Conservation (phyloP, 306 rosid genomes). For the Mimosa pudica region DNA sequence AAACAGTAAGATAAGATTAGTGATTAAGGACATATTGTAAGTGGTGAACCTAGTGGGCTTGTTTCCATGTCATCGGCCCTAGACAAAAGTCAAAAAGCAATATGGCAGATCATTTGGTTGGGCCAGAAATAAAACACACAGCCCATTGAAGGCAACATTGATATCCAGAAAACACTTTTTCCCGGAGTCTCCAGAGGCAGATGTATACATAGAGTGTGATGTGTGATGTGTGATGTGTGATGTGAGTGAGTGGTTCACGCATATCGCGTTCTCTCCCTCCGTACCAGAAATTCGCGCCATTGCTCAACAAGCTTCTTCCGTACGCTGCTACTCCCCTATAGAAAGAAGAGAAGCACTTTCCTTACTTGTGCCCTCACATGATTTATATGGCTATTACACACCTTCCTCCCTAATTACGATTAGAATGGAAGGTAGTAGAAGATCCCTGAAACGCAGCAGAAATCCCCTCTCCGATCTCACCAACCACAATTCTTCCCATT, state of each 20-base stretch:
- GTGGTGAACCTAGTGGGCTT: too few species aligned
- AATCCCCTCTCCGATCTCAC: slow-evolving; percentile 68
- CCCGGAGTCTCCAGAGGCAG: neutral
- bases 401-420: neutral
- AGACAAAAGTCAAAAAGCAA: neutral
- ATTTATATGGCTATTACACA: neutral
- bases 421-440: slow-evolving; percentile 43
- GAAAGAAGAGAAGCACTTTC: too few species aligned
- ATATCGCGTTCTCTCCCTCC: neutral
- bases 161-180: neutral
- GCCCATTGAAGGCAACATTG: too few species aligned
- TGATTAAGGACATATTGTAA: too few species aligned
- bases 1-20: too few species aligned
- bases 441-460: slow-evolving; percentile 45
- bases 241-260: neutral
- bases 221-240: too few species aligned
- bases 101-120: neutral
- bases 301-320: neutral
- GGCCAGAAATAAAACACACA: neutral
- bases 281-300: slow-evolving; percentile 40
- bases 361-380: too few species aligned
- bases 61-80: too few species aligned
- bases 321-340: neutral
- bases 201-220: too few species aligned
- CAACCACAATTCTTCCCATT: slow-evolving; percentile 41